Base-by-base conservation (phyloP, 2,329 filamentous ascomycete species). In the Hymenotorrendiella dingleyae region DNA sequence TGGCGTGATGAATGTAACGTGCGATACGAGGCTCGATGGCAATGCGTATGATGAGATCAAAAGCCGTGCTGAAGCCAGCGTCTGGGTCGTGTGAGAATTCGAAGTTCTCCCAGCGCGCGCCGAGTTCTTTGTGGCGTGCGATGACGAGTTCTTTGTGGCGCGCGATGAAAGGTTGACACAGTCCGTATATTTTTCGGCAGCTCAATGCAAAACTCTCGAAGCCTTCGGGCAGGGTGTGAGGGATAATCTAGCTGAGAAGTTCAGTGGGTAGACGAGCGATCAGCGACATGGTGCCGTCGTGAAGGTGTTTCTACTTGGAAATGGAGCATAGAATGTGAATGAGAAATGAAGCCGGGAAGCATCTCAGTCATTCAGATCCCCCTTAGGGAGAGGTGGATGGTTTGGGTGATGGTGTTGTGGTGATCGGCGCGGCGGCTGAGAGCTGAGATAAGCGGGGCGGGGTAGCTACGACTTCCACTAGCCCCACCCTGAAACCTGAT, bases 191-290 rank as follows among this genome's bases (percentile, higher is more conserved):
- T 37, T 17, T 37, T 32, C 29, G 40, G 20, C 43, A 45, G 14
- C 37, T 45, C 26, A 40, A 27, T 40, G 30, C 43, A 24, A 45
- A 10, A 30, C 30, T 32, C 43, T 45, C 36, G 28, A 45, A 45
- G 3, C 43, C 43, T 20, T 45, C 43, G 16, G 30, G 43, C 32
- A 45, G 14, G 27, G 26, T 37, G 23, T 45, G 36, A 32, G n/a
- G 4, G 29, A 45, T 45, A 16, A 45, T 41, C 19, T 45, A 16
- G 19, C 34, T 29, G 17, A 45, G 20, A 4, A 45, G n/a, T 39
- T 45, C 37, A 32, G 5, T 45, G 6, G 43, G 43, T 24, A 45
- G 32, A 20, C 26, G 22, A n/a, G 19, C 40, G 36, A 45, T n/a
- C n/a, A n/a, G n/a, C n/a, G n/a, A n/a, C n/a, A n/a, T n/a, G n/a